Conservation (phyloP, 2,329 filamentous ascomycete genomes). For the Mycocentrospora acerina region DNA sequence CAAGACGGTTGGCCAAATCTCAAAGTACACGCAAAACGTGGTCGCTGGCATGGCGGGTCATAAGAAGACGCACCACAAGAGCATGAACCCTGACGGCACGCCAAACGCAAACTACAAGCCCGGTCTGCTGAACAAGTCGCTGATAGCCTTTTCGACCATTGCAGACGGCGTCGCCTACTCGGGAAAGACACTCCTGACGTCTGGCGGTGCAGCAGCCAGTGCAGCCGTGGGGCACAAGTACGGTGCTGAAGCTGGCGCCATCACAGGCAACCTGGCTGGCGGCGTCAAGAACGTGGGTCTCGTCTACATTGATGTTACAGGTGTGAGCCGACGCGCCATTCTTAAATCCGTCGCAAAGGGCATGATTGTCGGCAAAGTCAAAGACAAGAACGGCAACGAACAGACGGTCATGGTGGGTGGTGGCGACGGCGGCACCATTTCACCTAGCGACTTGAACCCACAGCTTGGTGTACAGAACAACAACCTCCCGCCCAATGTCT, state of each 20-base stretch:
- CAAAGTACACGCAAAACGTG: conserved; percentile 83
- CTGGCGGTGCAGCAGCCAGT: conserved; percentile 75
- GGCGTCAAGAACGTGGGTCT: conserved; percentile 95
- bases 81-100: conserved; percentile 70
- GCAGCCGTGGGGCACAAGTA: conserved; percentile 88
- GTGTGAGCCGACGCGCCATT: conserved; percentile 84
- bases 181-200: conserved; percentile 73
- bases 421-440: conserved; percentile 55
- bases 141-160: conserved; percentile 95
- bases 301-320: conserved; percentile 95
- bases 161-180: conserved; percentile 91
- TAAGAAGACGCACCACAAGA: conserved; percentile 58
- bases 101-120: conserved; percentile 72
- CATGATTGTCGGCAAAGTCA: conserved; percentile 85
- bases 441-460: conserved; percentile 41
- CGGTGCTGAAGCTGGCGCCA: conserved; percentile 77
- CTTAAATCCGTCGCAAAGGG: conserved; percentile 93
- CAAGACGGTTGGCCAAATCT: conserved; percentile 83
- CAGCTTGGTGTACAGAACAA: conserved; percentile 30
- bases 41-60: conserved; percentile 74
- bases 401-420: conserved; percentile 67
- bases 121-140: conserved; percentile 87
- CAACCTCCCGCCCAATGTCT: conserved; percentile 28
- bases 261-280: conserved; percentile 74
- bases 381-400: conserved; percentile 71